Evolutionary conservation across 495 filamentous ascomycete genomes (phyloP), one percentile per base, ranked within the genome.

Genomic region (Trypethelium eluteriae): DNA sequence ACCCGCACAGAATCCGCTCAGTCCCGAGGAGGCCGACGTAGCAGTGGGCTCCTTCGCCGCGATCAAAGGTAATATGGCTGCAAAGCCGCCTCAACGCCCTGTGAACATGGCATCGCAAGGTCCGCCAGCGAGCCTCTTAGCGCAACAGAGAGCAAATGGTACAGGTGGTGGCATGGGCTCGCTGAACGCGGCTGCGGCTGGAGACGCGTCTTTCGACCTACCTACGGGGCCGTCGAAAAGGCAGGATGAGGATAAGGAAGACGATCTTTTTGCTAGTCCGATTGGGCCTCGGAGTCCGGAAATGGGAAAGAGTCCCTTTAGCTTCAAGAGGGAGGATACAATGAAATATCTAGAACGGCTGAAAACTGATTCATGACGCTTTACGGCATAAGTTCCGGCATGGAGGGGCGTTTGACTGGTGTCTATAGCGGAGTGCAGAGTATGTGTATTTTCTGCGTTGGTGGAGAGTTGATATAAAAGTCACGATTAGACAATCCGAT

Each of bases 221-320:
- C 72, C 72, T 1, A 64, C 70, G 25, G 70, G 65, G 16, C 44
- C 68, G 57, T 38, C 70, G 25, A 39, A 66, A 16, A 67, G 63
- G 18, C 56, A 62, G 16, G 70, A 73, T 0, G 76, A 79, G 4
- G 74, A 78, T 9, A 84, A 86, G 3, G 85, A 90, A 70, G 89
- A 92, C 53, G 90, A 87, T 12, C 79, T 93, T 36, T 95, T 93
- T 72, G 89, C 90, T 25, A 82, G 92, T 63, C 88, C 89, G 18
- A 83, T 95, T 80, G 89, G 87, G 68, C 90, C 90, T 7, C 83
- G 89, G 39, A 88, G 88, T 67, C 90, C 91, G 0, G 90, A 92
- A 71, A 88, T 92, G 72, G 83, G 81, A 50, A 66, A 67, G 49
- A 71, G 70, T 25, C 71, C 71, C 2, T 73, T 73, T 46, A 67